Base-by-base conservation (phyloP, 1,139 yeast species). In the Nakaseomyces sp. region DNA sequence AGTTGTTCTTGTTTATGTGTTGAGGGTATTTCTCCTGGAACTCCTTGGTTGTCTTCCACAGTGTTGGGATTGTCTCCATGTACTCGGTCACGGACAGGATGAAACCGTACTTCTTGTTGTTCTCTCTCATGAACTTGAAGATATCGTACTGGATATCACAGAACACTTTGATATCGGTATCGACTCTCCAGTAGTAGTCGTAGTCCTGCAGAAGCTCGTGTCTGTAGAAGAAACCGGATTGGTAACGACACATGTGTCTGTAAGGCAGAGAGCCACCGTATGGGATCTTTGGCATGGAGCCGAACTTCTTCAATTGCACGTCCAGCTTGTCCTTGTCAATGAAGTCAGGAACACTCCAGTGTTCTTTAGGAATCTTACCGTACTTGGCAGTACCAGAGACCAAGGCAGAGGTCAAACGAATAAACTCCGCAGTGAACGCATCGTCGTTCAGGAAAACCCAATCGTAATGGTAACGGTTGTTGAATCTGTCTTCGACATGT, bases 181-280 rank as follows among this genome's bases (percentile, higher is more conserved):
- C 96, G 46, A 88, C 95, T 66, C 96, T 79, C 96, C 96, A 88
- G 70, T 86, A 88, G 69, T 79, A 87, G 52, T 81, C 86, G 63
- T 81, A 87, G 36, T 81, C 81, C 48, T 71, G 71, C 73, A 86
- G 67, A 41, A 83, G 62, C 40, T 77, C 79, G 57, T 85, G 93
- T 65, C 85, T 74, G 71, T 77, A 88, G 69, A 88, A 87, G 66
- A 87, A 85, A 0, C 96, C 96, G 29, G 91, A 80, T 63, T 88
- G 94, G 61, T 72, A 88, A 60, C 96, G 79, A 65, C 96, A 88
- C 96, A 88, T 88, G 66, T 81, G 86, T 69, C 88, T 76, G 64
- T 82, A 81, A 22, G 83, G 70, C 45, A 73, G 70, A 16, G 79
- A 74, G 47, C 70, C 80, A 43, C 85, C 88, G 55, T 81, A 81